Base-by-base conservation (phyloP, 2,329 filamentous ascomycete species). In the Sclerotiophoma versabilis region DNA sequence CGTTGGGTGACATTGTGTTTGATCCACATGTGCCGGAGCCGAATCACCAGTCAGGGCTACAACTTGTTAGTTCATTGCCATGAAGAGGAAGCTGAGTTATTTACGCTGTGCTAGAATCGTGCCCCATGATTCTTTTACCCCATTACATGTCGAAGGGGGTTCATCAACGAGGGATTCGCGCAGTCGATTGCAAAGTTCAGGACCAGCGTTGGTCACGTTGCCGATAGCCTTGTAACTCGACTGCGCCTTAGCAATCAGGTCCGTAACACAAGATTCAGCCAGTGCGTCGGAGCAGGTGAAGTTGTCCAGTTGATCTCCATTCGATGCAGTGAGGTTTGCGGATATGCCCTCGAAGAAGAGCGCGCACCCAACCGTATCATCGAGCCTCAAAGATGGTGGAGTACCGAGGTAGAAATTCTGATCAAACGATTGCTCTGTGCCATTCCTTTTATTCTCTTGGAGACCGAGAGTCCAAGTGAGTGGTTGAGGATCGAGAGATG, bases 391-490 rank as follows among this genome's bases (percentile, higher is more conserved):
- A 12, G 46, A 55, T 10, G 30, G 19, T 1, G 52, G 52, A 15
- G 46, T 45, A 7, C 52, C 52, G n/a, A 55, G 52, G 42, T 44
- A 50, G 41, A 25, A 55, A 26, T 50, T 55, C 9, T 39, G 52
- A 30, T 55, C 52, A n/a, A 38, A 54, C 4, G 29, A 27, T 19
- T 20, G 36, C 7, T 42, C 7, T 5, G 29, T 33, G n/a, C 19
- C 20, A n/a, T 41, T 41, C n/a, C n/a, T 19, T 12, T 42, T 12
- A 17, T 34, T 37, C 26, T 49, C 47, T 29, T 49, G 37, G 17
- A 49, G 47, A 6, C 50, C 50, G 19, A 49, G 27, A 5, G 52
- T 55, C 52, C 52, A 55, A 15, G 52, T 55, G 17, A 55, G 41
- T n/a, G 52, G 52, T 30, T 33, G 23, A 17, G 32, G 14, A 17